Percentiles rank a stretch among this genome's conserved stretches.
These are phyloP conservation scores for Nematodospora valgi DNA, from an alignment of 805 yeast species.

Conservation along the genomic window DNA sequence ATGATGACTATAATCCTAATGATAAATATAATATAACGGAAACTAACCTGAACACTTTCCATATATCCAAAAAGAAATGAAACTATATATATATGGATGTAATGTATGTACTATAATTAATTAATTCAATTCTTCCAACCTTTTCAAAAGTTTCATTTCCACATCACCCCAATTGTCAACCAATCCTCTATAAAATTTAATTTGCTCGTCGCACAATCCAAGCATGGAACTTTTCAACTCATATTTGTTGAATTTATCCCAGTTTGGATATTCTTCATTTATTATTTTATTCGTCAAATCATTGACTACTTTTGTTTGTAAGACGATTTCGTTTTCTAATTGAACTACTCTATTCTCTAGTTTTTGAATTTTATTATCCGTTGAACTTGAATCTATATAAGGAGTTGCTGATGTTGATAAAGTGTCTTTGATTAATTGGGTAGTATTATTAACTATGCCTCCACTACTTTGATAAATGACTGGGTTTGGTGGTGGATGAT, in stretches of 20 bases:
- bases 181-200: conserved; percentile 65
- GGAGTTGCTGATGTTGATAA: conserved; percentile 46
- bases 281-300: conserved; percentile 45
- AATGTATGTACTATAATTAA: not conserved
- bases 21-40: conserved; percentile 1
- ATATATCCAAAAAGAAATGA: conserved; percentile 2
- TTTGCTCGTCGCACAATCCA: conserved; percentile 72
- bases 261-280: conserved; percentile 53
- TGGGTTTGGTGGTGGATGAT: conserved; percentile 6
- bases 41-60: conserved; percentile 1
- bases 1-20: conserved; percentile 10
- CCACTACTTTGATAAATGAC: conserved; percentile 17
- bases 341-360: conserved; percentile 40
- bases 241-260: conserved; percentile 74
- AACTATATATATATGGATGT: not conserved
- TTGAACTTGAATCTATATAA: conserved; percentile 36
- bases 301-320: conserved; percentile 43
- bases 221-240: conserved; percentile 73
- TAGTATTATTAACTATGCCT: conserved; percentile 39
- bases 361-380: conserved; percentile 42
- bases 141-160: conserved; percentile 30
- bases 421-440: conserved; percentile 47
- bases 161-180: conserved; percentile 69
- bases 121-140: conserved; percentile 21
- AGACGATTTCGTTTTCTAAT: conserved; percentile 43